Evolutionary conservation across 495 filamentous ascomycete species (phyloP).

Genomic region (Annulohypoxylon bovei): DNA sequence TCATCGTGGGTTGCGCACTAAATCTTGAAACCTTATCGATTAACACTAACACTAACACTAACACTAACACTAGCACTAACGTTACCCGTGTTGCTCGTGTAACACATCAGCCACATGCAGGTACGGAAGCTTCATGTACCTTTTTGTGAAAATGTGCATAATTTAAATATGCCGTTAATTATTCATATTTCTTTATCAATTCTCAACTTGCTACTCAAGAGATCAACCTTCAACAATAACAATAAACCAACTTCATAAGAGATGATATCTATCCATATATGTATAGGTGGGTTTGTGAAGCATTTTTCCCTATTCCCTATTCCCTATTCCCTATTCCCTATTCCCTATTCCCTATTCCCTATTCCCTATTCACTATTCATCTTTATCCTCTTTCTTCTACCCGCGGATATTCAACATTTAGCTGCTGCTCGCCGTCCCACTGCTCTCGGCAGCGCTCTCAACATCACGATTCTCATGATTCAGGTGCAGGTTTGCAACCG

Average conservation of each 20-base stretch:
- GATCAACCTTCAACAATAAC: too few relatives aligned
- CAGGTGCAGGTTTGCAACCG: neutral
- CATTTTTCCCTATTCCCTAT: too few relatives aligned
- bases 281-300: neutral
- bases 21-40: constrained; percentile 16
- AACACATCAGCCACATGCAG: neutral
- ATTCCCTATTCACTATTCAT: too few relatives aligned
- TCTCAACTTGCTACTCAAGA: neutral
- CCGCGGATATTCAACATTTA: neutral
- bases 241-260: neutral
- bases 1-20: neutral
- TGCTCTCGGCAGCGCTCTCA: constrained; percentile 15
- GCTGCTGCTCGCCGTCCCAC: neutral
- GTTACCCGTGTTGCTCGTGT: neutral
- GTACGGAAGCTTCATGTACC: neutral
- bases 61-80: too few relatives aligned
- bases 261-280: neutral
- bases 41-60: too few relatives aligned
- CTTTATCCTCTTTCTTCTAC: too few relatives aligned
- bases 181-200: neutral
- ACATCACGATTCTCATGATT: constrained; percentile 12
- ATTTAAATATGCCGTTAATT: too few relatives aligned
- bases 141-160: neutral
- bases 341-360: too few relatives aligned
- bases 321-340: too few relatives aligned